Base-by-base conservation (phyloP, 352 stramenopile species). In the Salisapilia sapeloensis region DNA sequence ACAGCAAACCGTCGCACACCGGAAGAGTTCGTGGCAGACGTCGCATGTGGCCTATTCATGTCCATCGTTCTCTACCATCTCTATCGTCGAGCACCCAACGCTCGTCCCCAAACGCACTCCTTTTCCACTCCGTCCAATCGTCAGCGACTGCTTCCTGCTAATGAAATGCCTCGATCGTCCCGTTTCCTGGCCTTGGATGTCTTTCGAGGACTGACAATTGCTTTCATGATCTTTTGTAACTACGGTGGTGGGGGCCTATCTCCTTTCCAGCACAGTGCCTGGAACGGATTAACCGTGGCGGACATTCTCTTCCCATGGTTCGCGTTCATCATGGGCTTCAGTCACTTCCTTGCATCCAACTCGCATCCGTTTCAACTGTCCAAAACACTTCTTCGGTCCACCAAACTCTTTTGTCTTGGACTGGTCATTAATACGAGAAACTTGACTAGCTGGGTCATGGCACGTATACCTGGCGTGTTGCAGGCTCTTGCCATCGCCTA, bases 161-260 rank as follows among this genome's bases (percentile, higher is more conserved):
- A n/a, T n/a, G n/a, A n/a, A n/a, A n/a, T n/a, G n/a, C n/a, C n/a
- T n/a, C n/a, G n/a, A n/a, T n/a, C n/a, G n/a, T 28, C 21, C 4
- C 63, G 76, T 1, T 56, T 61, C 32, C 20, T 30, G 9, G 50
- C 38, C 7, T 36, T 91, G 11, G 77, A 92, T 29, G 55, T 53
- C 9, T 85, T 91, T 33, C 74, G 77, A 12, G 77, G 77, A 3
- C 7, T 78, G 19, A 80, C 69, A 7, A 56, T 92, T 33, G 62
- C 51, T 35, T 24, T 75, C 20, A 91, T 92, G 77, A 59, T 92
- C 11, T 91, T 92, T 42, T 69, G 84, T 32, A 92, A 92, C 35
- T 89, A 91, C 42, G 77, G 77, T 38, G 74, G 76, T 4, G 77
- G 74, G 0, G 69, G 69, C 1, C 62, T 79, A 15, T 30, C 38